These are phyloP conservation scores for Emergomyces africanus DNA, from an alignment of 2,329 filamentous ascomycete genomes.

Conservation along the genomic window DNA sequence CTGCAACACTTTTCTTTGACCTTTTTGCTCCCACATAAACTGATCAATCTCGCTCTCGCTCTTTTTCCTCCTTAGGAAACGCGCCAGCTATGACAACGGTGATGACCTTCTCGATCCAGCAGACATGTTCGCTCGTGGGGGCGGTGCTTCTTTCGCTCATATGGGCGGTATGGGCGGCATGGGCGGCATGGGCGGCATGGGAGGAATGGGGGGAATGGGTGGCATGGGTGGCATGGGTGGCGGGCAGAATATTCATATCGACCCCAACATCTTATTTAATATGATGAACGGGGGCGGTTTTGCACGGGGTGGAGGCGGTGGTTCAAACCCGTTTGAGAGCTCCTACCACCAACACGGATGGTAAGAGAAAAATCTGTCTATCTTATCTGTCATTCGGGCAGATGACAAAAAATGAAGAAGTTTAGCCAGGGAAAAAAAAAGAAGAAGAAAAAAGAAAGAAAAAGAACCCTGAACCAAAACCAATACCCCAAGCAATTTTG, in stretches of 20 bases:
- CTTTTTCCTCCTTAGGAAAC: conserved; percentile 48
- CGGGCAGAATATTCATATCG: conserved; percentile 41
- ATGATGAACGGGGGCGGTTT: conserved; percentile 59
- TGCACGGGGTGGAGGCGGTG: conserved; percentile 34
- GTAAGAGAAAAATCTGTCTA: not conserved
- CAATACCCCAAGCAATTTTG: no score
- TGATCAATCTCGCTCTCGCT: not conserved
- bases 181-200: conserved; percentile 41
- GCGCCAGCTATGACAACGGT: conserved; percentile 80
- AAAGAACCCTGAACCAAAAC: no score
- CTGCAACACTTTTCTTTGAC: not conserved
- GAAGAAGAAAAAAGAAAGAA: not conserved
- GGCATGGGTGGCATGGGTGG: conserved; percentile 25
- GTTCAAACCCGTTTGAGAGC: conserved; percentile 29
- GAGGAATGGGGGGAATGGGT: conserved; percentile 47
- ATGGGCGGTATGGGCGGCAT: conserved; percentile 37
- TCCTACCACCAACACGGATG: not conserved
- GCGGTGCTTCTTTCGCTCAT: conserved; percentile 27
- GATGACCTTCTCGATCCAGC: conserved; percentile 79
- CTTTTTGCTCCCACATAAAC: not conserved
- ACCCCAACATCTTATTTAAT: conserved; percentile 67
- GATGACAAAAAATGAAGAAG: not conserved
- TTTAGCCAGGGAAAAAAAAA: not conserved
- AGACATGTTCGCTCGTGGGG: conserved; percentile 66
- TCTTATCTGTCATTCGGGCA: not conserved